Base-by-base conservation (phyloP, 1,284 basidiomycete genomes). In the Papiliotrema nemorosa region DNA sequence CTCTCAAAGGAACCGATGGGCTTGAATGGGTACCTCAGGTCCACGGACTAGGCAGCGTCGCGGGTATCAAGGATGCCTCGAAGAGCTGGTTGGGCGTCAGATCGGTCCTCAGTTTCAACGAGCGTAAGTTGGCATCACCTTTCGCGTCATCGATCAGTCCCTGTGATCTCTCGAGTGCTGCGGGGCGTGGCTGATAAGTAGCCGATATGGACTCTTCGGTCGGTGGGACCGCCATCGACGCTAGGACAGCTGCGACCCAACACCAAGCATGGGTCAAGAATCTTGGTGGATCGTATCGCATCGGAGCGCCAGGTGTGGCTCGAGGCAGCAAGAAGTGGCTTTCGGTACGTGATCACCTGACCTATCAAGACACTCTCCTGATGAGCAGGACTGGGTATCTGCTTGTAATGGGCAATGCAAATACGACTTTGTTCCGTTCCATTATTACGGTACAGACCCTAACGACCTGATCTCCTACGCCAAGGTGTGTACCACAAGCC, bases 401-500 rank as follows among this genome's bases (percentile, higher is more conserved):
- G 65, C 63, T 7, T 69, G 67, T 51, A 59, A 45, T 12, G 65
- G 63, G 6, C 51, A 55, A 22, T 69, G 67, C 48, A 36, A 58
- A 44, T 68, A 58, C 52, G 67, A 68, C 45, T 68, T 70, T 45
- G 52, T 68, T 20, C 59, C 67, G 1, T 58, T 67, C 27, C 67
- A 70, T 40, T 70, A 60, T 45, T 70, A 70, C 53, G 67, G 67
- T 33, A 53, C 53, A 33, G 53, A 58, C 38, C 64, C 58, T 9
- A 36, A 58, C 21, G 65, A 62, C 37, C 42, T 67, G 16, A 64
- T 64, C 49, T 46, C 50, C 25, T 66, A 69, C 31, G 52, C 60
- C 46, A 53, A 62, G 47, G 57, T 57, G 36, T 38, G 54, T 55
- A n/a, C 38, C 9, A 40, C 5, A 38, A 34, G 6, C 18, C 16